Evolutionary conservation across 805 yeast species (phyloP), one percentile per base, ranked within the genome.

Genomic region (Wickerhamomyces sydowiorum): DNA sequence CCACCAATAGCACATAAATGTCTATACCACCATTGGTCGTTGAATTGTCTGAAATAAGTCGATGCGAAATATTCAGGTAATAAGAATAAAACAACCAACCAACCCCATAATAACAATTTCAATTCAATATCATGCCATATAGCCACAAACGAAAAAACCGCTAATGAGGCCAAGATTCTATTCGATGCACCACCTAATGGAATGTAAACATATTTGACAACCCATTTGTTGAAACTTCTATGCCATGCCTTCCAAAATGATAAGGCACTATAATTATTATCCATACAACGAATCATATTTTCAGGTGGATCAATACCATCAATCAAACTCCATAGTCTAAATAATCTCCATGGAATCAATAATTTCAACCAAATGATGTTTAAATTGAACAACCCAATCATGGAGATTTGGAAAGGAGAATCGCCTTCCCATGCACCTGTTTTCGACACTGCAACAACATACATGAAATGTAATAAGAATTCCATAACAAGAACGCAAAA

Each of bases 161-260:
- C 76, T 28, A 91, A 65, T 10, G 90, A 80, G 47, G 91, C 89
- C 37, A 85, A 51, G 8, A 91, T 64, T 48, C 97, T 72, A 52
- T 80, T 76, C 8, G 64, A 67, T 0, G 85, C 72, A 0, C 97
- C 96, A 10, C 98, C 98, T 46, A 93, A 65, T 3, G 99, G 99
- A 19, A 93, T 73, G 54, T 93, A 93, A 32, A 93, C 75, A 61
- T 93, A 93, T 47, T 96, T 73, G 21, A 86, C 75, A 27, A 86
- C 84, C 95, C 96, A 93, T 51, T 84, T 76, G 64, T 91, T 90
- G 66, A 71, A 93, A 37, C 95, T 83, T 56, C 98, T 76, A 64
- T 93, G 99, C 99, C 99, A 93, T 4, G 96, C 95, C 58, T 98
- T 75, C 99, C 99, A 93, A 61, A 93, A 93, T n/a, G 93, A 88